A percentile compares a stretch with the other conserved stretches of the same genome.
These are phyloP conservation scores for Pyricularia sp. DNA, from an alignment of 2,329 filamentous ascomycete genomes.

Conservation along the genomic window DNA sequence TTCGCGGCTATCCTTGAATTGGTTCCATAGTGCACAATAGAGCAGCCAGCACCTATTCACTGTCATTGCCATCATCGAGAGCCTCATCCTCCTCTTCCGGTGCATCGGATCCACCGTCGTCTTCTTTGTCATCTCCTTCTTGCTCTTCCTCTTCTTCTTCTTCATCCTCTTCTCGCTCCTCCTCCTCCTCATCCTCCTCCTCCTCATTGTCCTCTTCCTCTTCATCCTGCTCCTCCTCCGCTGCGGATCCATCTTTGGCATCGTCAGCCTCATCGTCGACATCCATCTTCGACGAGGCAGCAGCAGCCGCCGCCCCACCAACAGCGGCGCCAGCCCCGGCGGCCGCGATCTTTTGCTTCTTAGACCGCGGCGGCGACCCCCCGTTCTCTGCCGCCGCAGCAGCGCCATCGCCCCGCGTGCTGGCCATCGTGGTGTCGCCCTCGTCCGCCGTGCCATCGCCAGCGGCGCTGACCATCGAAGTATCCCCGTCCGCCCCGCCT, in stretches of 20 bases:
- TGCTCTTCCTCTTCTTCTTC: constrained; percentile 30
- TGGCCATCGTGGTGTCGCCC: constrained; percentile 10
- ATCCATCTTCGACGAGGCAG: constrained; percentile 26
- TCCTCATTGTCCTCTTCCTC: constrained; percentile 31
- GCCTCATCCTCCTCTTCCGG: constrained; percentile 44
- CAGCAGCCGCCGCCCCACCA: constrained; percentile 20
- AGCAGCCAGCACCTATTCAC: not conserved
- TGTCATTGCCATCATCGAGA: constrained; percentile 25
- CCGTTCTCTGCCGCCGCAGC: constrained; percentile 9
- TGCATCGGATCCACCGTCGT: constrained; percentile 36
- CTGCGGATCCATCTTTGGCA: constrained; percentile 19
- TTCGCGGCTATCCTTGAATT: not conserved
- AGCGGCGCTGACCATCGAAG: constrained; percentile 19
- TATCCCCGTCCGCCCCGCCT: constrained; percentile 14
- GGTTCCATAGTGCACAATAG: not conserved
- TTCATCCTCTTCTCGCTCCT: constrained; percentile 25
- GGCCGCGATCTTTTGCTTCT: constrained; percentile 17
- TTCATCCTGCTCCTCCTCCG: constrained; percentile 20
- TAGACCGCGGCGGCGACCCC: constrained; percentile 17
- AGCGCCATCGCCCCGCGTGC: constrained; percentile 2
- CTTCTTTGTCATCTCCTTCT: constrained; percentile 32
- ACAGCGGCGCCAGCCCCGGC: constrained; percentile 18
- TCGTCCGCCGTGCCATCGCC: constrained; percentile 10
- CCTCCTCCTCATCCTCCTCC: constrained; percentile 36
- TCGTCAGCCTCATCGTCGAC: constrained; percentile 25